These are phyloP conservation scores for Rhizodiscina lignyota DNA, from an alignment of 495 filamentous ascomycete genomes.

Conservation along the genomic window DNA sequence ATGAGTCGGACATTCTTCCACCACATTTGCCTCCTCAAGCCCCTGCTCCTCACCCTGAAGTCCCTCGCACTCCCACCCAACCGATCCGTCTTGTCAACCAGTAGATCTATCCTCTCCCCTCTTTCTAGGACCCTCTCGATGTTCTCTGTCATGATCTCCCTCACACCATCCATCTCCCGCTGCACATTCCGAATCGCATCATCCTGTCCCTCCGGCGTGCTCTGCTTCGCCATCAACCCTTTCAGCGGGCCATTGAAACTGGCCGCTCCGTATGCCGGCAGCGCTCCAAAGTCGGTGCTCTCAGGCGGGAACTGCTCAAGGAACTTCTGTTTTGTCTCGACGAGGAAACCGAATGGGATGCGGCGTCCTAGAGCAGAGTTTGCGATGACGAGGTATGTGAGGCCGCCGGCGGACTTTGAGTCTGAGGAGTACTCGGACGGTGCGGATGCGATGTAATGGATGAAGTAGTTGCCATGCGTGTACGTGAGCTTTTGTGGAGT, in stretches of 20 bases:
- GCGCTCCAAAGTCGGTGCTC: conserved; percentile 52
- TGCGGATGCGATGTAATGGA: conserved; percentile 88
- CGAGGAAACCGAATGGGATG: conserved; percentile 81
- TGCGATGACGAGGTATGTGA: conserved; percentile 77
- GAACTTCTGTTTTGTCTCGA: conserved; percentile 84
- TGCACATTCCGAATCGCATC: conserved; percentile 76
- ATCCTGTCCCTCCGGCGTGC: conserved; percentile 51
- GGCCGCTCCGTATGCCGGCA: conserved; percentile 81
- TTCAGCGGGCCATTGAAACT: conserved; percentile 70
- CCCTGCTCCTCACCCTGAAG: conserved; percentile 71
- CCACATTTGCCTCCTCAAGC: conserved; percentile 89
- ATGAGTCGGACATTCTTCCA: conserved; percentile 97
- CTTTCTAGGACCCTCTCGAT: conserved; percentile 92
- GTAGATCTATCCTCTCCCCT: conserved; percentile 83
- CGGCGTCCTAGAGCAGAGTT: conserved; percentile 62
- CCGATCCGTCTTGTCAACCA: conserved; percentile 95
- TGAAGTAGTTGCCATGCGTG: conserved; percentile 76
- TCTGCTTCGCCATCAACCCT: conserved; percentile 66
- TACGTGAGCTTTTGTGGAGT: conserved; percentile 81
- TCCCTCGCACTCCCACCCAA: conserved; percentile 73
- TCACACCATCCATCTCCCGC: conserved; percentile 79
- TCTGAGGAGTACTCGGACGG: conserved; percentile 40
- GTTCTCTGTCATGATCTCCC: conserved; percentile 96
- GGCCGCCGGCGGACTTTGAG: conserved; percentile 46
- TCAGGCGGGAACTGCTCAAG: conserved; percentile 50